Conservation (phyloP, 176 grass and related monocot genomes). For the Pontederia paniculata region DNA sequence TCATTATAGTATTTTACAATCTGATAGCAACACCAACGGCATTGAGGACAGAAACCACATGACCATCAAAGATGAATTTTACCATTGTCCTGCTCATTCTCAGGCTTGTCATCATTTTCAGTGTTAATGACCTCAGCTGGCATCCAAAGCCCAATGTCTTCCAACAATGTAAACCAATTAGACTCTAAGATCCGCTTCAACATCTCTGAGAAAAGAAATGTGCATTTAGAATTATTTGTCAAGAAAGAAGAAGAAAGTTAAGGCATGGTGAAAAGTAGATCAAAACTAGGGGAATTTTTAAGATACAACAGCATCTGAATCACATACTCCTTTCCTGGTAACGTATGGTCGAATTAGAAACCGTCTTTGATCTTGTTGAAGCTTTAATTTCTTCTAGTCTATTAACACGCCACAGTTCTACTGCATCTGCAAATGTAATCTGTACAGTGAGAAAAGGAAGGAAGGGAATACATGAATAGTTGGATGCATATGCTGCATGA, state of each 20-base stretch:
- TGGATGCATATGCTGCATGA: not conserved
- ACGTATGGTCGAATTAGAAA: conserved; percentile 37
- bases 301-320: not conserved
- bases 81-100: conserved; percentile 73
- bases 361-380: conserved; percentile 25
- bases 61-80: conserved; percentile 18
- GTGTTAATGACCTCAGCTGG: conserved; percentile 44
- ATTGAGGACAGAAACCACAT: not conserved
- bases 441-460: not conserved
- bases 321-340: conserved; percentile 52
- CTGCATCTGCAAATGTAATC: conserved; percentile 30
- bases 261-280: not conserved
- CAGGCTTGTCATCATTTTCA: conserved; percentile 66
- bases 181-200: conserved; percentile 48
- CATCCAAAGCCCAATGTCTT: conserved; percentile 77
- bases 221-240: not conserved
- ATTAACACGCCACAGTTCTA: conserved; percentile 66
- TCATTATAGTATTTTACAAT: not conserved
- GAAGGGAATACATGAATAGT: not conserved
- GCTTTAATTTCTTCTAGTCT: conserved; percentile 47
- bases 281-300: not conserved
- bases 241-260: not conserved
- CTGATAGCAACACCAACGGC: not conserved
- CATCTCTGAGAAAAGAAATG: conserved; percentile 29
- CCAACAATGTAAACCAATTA: conserved; percentile 54